Evolutionary conservation across 495 filamentous ascomycete genomes (phyloP).

Genomic region (Daldinia bambusicola): DNA sequence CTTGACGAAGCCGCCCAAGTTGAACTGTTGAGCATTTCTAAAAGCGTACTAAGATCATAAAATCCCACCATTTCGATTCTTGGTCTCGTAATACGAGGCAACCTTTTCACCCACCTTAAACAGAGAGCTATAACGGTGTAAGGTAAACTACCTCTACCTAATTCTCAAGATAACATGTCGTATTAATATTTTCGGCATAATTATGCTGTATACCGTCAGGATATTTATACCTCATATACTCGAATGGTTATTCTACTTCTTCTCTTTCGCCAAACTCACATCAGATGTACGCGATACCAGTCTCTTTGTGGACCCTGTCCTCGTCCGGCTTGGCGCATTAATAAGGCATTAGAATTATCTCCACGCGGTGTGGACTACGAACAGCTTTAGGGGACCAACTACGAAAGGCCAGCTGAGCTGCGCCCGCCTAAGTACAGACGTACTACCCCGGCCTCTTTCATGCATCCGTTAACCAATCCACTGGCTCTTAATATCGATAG

Average conservation of each 20-base stretch:
- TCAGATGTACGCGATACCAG: background rate
- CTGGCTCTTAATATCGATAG: background rate
- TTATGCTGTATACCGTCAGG: background rate
- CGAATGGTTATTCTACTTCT: background rate
- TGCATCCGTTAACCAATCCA: background rate
- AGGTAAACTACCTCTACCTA: background rate
- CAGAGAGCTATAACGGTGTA: no score
- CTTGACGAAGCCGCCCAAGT: background rate
- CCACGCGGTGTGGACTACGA: background rate
- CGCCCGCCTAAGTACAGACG: no score
- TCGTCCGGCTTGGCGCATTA: background rate
- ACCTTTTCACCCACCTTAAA: background rate
- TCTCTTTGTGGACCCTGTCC: background rate
- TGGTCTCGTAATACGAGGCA: background rate
- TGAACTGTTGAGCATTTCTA: background rate
- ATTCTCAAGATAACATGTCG: background rate
- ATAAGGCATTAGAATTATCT: background rate
- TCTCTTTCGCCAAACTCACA: background rate
- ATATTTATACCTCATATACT: background rate
- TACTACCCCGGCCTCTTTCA: background rate
- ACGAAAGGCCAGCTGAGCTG: no score
- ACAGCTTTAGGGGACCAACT: no score
- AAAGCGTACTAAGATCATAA: background rate
- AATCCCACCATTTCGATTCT: background rate
- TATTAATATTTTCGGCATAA: background rate